These are phyloP conservation scores for Backusella liffmaniae DNA, from an alignment of 192 early-diverging fungal species.

Conservation along the genomic window DNA sequence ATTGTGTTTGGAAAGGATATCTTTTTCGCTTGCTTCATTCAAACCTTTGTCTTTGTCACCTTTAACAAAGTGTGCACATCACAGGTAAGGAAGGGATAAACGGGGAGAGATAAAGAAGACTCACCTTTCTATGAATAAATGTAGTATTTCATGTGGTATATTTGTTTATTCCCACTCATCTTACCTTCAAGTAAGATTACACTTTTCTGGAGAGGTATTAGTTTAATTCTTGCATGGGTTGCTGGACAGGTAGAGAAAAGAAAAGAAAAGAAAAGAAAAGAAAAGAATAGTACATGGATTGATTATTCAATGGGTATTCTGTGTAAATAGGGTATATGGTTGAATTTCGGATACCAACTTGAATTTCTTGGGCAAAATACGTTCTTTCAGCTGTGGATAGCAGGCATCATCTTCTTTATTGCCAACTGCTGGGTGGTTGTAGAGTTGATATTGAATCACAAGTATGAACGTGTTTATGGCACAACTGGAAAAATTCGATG, in stretches of 20 bases:
- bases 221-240: slow-evolving; percentile 67
- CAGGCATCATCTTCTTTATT: slow-evolving; percentile 70
- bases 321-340: slow-evolving; percentile 69
- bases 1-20: slow-evolving; percentile 77
- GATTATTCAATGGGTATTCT: too few species aligned
- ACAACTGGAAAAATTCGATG: slow-evolving; percentile 45
- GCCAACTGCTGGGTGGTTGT: slow-evolving; percentile 74
- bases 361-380: slow-evolving; percentile 89
- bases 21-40: slow-evolving; percentile 85
- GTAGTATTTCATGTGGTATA: slow-evolving; percentile 99
- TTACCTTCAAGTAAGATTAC: slow-evolving; percentile 61
- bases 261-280: too few species aligned
- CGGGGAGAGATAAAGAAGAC: neutral
- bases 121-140: neutral
- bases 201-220: slow-evolving; percentile 49
- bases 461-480: slow-evolving; percentile 50
- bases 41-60: slow-evolving; percentile 96
- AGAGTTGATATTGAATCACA: slow-evolving; percentile 46
- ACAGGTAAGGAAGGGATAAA: slow-evolving; percentile 55
- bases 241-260: slow-evolving; percentile 52
- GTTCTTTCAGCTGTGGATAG: slow-evolving; percentile 70
- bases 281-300: too few species aligned
- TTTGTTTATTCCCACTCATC: slow-evolving; percentile 86
- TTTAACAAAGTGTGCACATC: slow-evolving; percentile 98
- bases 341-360: slow-evolving; percentile 81